phyloP scores from a whole-genome alignment of 2,329 filamentous ascomycete genomes.

The Neonectria sp. region DNA sequence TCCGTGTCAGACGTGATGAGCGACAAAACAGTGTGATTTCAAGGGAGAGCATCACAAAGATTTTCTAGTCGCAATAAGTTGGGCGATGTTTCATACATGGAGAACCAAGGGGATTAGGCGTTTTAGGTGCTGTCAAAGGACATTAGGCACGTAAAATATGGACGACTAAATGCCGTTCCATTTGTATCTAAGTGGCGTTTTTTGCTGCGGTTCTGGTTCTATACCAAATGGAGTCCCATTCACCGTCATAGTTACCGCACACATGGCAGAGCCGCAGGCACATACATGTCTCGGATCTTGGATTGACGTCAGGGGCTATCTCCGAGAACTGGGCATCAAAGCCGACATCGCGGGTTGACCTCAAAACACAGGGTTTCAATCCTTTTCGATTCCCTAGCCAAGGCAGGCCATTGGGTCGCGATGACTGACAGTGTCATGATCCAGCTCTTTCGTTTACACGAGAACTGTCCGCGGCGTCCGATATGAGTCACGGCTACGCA shows the following conservation, averaged over 20 bases:
- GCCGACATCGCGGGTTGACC: not conserved
- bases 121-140: not conserved
- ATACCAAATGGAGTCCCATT: not conserved
- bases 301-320: not conserved
- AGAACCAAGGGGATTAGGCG: not conserved
- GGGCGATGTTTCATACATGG: not conserved
- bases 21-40: slow-evolving; percentile 91
- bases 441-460: not conserved
- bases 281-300: not conserved
- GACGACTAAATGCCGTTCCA: not conserved
- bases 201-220: not conserved
- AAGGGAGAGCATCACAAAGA: slow-evolving; percentile 72
- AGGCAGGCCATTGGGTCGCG: not conserved
- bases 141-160: slow-evolving; percentile 3
- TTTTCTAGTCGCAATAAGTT: slow-evolving; percentile 48
- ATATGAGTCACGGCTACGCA: not conserved
- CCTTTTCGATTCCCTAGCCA: not conserved
- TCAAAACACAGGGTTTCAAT: not conserved
- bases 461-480: not conserved
- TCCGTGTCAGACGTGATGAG: slow-evolving; percentile 85
- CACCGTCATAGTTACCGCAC: not conserved
- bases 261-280: not conserved
- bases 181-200: not conserved
- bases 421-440: slow-evolving; percentile 1
- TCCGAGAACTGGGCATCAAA: not conserved